phyloP scores from a whole-genome alignment of 2,329 filamentous ascomycete species.

The Sclerotinia minor region DNA sequence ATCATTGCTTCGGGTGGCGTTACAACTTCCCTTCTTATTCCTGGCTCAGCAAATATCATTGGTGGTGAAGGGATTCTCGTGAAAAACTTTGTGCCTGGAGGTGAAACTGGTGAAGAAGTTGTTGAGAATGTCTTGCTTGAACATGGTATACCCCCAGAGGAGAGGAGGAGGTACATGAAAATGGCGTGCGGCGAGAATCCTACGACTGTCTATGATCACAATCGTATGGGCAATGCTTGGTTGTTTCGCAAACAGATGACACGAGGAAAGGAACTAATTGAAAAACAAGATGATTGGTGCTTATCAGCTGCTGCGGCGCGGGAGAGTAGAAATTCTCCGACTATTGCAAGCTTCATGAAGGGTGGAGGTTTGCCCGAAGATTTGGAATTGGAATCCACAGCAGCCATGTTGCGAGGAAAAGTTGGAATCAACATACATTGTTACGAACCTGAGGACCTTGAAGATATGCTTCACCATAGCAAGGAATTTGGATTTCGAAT shows the following conservation, averaged over 20 bases:
- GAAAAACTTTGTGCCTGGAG: constrained; percentile 45
- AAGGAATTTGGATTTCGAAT: constrained; percentile 48
- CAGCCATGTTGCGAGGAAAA: constrained; percentile 46
- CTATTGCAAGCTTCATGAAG: constrained; percentile 32
- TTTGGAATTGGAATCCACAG: constrained; percentile 46
- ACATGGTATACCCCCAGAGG: constrained; percentile 41
- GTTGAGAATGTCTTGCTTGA: constrained; percentile 48
- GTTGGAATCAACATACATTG: constrained; percentile 49
- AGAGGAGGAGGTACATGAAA: constrained; percentile 47
- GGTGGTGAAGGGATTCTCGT: constrained; percentile 48
- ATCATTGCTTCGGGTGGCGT: constrained; percentile 49
- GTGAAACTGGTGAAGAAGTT: constrained; percentile 43
- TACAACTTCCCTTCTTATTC: constrained; percentile 49
- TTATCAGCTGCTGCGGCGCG: constrained; percentile 34
- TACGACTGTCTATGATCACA: constrained; percentile 44
- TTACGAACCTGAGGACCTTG: constrained; percentile 48
- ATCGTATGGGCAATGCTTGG: constrained; percentile 46
- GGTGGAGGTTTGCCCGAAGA: constrained; percentile 40
- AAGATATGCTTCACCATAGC: constrained; percentile 47
- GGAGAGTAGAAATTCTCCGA: constrained; percentile 30
- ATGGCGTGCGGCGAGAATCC: constrained; percentile 52
- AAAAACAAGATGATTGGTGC: constrained; percentile 44
- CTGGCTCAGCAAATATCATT: constrained; percentile 49
- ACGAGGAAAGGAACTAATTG: constrained; percentile 43
- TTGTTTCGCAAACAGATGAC: constrained; percentile 45